phyloP scores from a whole-genome alignment of 1,139 yeast genomes.

The Entelexis paramagnoliae region DNA sequence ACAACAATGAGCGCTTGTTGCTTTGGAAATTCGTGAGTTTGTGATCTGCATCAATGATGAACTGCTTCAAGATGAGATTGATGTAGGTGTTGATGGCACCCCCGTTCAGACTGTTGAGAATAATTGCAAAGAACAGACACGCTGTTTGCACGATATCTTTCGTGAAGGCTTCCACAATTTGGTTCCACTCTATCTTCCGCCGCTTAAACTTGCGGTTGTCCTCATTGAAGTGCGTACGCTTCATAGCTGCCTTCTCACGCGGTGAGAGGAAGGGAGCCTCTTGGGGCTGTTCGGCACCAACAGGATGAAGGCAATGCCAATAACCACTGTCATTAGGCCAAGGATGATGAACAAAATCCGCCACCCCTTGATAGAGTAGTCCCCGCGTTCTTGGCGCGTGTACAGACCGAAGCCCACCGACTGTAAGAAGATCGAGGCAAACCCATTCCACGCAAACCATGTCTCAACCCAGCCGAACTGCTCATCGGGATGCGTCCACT shows the following conservation, averaged over 20 bases:
- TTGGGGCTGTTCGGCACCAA: conserved; percentile 40
- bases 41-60: conserved; percentile 3
- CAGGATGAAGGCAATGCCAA: conserved; percentile 38
- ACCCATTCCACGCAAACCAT: conserved; percentile 25
- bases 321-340: conserved; percentile 38
- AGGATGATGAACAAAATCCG: conserved; percentile 39
- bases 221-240: not conserved
- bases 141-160: not conserved
- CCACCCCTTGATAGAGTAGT: conserved; percentile 32
- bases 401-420: conserved; percentile 24
- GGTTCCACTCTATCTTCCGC: conserved; percentile 2
- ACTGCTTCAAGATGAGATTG: conserved; percentile 4
- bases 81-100: conserved; percentile 9
- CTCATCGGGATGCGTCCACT: conserved; percentile 19
- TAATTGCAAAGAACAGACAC: not conserved
- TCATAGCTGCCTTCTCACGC: conserved; percentile 36
- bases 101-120: conserved; percentile 1
- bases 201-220: conserved; percentile 1
- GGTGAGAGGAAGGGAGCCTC: conserved; percentile 43
- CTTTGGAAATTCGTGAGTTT: not conserved
- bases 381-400: conserved; percentile 25
- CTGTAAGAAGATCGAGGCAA: conserved; percentile 24
- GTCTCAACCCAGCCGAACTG: conserved; percentile 17
- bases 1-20: conserved; percentile 3
- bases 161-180: conserved; percentile 7